Conservation (phyloP, 2,329 filamentous ascomycete genomes). For the Colletotrichum tabaci region DNA sequence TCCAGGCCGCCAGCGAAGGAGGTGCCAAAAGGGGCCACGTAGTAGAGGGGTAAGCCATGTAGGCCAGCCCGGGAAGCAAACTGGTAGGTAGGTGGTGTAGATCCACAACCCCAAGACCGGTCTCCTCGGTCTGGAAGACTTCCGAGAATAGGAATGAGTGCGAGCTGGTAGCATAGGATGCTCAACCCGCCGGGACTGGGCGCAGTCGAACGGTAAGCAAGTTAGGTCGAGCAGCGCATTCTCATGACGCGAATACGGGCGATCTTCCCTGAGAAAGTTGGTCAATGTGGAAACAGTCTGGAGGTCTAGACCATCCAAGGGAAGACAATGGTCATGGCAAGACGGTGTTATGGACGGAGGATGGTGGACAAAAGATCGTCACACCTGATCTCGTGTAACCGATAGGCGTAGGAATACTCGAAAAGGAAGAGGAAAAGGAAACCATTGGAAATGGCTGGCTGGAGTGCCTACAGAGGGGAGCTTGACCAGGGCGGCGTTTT, state of each 20-base stretch:
- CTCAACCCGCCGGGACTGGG: constrained; percentile 4
- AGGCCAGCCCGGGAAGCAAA: constrained; percentile 13
- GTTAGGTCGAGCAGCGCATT: background rate
- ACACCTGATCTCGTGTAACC: constrained; percentile 1
- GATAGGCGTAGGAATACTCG: constrained; percentile 4
- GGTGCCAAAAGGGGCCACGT: constrained; percentile 14
- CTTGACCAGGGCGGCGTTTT: background rate
- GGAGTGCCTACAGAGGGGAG: background rate
- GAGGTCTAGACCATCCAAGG: constrained; percentile 29
- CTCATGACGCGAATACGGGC: constrained; percentile 28
- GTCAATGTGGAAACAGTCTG: constrained; percentile 33
- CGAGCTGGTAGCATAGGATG: background rate
- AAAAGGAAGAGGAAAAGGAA: constrained; percentile 7
- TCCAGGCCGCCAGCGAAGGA: constrained; percentile 6
- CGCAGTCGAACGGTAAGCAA: constrained; percentile 11
- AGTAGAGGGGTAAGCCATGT: constrained; percentile 17
- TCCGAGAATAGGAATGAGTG: constrained; percentile 5
- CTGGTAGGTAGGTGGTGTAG: constrained; percentile 2
- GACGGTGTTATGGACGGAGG: background rate
- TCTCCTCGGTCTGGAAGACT: constrained; percentile 24
- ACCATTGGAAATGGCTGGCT: background rate
- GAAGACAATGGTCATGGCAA: constrained; percentile 18
- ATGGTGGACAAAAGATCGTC: constrained; percentile 22
- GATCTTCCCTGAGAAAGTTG: constrained; percentile 32
- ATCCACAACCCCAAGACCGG: constrained; percentile 26